These are phyloP conservation scores for Castanea mollissima DNA, from an alignment of 306 rosid species.

Conservation along the genomic window DNA sequence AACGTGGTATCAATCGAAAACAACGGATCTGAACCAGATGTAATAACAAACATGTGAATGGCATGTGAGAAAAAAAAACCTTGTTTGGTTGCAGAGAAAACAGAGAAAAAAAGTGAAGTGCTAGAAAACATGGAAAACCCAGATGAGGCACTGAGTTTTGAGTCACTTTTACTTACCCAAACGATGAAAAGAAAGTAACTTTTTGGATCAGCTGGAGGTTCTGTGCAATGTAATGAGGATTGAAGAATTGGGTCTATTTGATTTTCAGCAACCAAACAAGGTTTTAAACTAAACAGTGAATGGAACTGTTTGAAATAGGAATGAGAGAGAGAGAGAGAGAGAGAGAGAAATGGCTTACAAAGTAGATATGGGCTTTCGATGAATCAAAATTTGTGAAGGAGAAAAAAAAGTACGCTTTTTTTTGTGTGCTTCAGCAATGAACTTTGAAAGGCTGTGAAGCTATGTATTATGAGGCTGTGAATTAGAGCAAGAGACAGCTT, in stretches of 20 bases:
- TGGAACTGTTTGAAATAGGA: not conserved
- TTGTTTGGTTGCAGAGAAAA: not conserved
- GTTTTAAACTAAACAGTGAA: conserved; percentile 11
- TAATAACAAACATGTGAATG: conserved; percentile 1
- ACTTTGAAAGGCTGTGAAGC: not conserved
- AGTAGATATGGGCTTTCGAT: not conserved
- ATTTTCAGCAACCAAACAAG: conserved; percentile 24
- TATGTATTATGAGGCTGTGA: not conserved
- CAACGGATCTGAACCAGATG: conserved; percentile 7
- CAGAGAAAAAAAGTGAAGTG: not conserved
- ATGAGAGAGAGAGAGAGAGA: not conserved
- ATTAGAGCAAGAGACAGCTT: not conserved
- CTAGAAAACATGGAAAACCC: conserved; percentile 18
- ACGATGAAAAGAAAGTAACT: not conserved
- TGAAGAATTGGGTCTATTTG: conserved; percentile 2
- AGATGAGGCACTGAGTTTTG: not conserved
- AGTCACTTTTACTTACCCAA: too few relatives aligned
- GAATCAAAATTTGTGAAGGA: not conserved
- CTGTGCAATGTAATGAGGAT: conserved; percentile 13
- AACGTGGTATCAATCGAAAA: conserved; percentile 26
- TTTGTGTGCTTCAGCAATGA: conserved; percentile 18
- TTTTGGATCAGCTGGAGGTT: not conserved
- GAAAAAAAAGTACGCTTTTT: conserved; percentile 11
- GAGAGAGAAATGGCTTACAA: conserved; percentile 5
- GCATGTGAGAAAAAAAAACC: conserved; percentile 7